These are phyloP conservation scores for Letharia columbiana DNA, from an alignment of 495 filamentous ascomycete genomes.

Conservation along the genomic window DNA sequence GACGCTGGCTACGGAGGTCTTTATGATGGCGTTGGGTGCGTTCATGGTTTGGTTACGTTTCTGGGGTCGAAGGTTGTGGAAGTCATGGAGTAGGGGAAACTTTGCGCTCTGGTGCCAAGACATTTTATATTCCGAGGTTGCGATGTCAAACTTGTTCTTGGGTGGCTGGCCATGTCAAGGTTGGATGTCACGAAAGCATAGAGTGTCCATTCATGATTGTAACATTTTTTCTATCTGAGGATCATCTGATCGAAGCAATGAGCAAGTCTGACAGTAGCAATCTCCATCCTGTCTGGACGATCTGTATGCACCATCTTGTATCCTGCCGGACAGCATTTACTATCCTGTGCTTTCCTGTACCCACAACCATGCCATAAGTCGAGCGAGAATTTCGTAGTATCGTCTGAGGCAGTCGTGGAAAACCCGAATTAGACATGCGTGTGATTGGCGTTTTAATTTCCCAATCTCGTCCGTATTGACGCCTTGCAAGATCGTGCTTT, in stretches of 20 bases:
- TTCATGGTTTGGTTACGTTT: not conserved
- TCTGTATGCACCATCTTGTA: not conserved
- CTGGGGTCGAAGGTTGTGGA: not conserved
- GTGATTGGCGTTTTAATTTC: not conserved
- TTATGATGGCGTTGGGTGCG: not conserved
- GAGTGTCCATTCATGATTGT: too few relatives aligned
- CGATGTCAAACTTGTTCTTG: too few relatives aligned
- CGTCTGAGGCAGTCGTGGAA: not conserved
- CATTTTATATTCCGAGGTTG: not conserved
- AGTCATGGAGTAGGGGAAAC: not conserved
- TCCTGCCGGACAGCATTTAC: not conserved
- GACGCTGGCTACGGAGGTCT: not conserved
- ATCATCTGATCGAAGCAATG: too few relatives aligned
- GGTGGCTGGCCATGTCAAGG: too few relatives aligned
- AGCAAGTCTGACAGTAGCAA: not conserved
- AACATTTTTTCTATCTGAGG: too few relatives aligned
- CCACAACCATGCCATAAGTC: not conserved
- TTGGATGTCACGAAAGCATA: too few relatives aligned
- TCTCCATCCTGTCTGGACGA: not conserved
- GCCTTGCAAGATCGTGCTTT: not conserved
- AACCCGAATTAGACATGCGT: not conserved
- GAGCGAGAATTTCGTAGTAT: not conserved
- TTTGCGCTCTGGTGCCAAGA: conserved; percentile 6
- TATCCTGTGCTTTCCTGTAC: not conserved
- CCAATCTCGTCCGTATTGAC: not conserved